These are phyloP conservation scores for Yamadazyma nakazawae DNA, from an alignment of 805 yeast species.

Conservation along the genomic window DNA sequence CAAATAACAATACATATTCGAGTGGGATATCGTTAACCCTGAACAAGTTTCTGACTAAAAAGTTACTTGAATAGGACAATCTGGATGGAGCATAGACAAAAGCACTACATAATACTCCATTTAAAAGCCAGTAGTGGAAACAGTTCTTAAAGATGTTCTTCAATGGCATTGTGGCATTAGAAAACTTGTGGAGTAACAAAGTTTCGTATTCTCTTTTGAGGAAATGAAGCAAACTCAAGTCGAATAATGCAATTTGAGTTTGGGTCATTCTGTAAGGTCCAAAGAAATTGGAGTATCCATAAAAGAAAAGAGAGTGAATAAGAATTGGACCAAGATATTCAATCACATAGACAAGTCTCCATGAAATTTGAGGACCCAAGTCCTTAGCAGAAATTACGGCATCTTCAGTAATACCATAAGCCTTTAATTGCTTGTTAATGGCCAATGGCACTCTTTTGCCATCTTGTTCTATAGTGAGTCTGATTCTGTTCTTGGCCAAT, in stretches of 20 bases:
- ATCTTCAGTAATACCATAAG: conserved; percentile 40
- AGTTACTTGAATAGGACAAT: conserved; percentile 9
- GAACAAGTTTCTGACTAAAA: conserved; percentile 33
- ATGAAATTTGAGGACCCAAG: conserved; percentile 87
- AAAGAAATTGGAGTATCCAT: conserved; percentile 21
- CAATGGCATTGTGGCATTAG: conserved; percentile 89
- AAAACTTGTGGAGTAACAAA: conserved; percentile 76
- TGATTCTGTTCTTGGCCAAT: conserved; percentile 28
- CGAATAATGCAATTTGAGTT: conserved; percentile 54
- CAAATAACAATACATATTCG: conserved; percentile 31
- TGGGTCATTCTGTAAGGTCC: conserved; percentile 38
- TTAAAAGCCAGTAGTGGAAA: conserved; percentile 88
- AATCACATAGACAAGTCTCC: conserved; percentile 84
- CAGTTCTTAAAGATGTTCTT: conserved; percentile 85
- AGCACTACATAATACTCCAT: conserved; percentile 58
- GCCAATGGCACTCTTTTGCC: conserved; percentile 44
- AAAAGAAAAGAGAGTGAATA: conserved; percentile 70
- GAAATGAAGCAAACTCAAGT: conserved; percentile 69
- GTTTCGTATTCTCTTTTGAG: conserved; percentile 89
- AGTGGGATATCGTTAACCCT: conserved; percentile 43
- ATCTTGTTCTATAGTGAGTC: conserved; percentile 18
- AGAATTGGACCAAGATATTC: conserved; percentile 90
- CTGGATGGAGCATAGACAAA: conserved; percentile 40
- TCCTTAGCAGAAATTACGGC: conserved; percentile 67
- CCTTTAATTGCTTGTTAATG: conserved; percentile 41